Percentiles rank a stretch among this genome's conserved stretches.
phyloP scores from a whole-genome alignment of 2,329 filamentous ascomycete genomes.

The Parafenestella ontariensis region DNA sequence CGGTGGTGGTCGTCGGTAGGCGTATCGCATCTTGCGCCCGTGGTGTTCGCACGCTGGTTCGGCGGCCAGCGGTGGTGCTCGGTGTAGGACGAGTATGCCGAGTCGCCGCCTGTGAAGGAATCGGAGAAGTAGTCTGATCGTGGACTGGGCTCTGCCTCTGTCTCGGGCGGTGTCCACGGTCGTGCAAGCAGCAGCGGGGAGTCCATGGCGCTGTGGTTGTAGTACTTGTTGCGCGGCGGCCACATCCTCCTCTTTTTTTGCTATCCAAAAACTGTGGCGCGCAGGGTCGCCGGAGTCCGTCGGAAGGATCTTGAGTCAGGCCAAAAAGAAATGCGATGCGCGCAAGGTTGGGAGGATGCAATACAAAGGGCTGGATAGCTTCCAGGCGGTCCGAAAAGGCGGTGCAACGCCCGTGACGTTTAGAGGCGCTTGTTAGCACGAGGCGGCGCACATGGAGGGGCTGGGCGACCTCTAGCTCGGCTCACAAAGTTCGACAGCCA shows the following conservation, averaged over 20 bases:
- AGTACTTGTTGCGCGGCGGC: slow-evolving; percentile 10
- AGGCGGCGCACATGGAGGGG: not conserved
- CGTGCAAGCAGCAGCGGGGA: slow-evolving; percentile 29
- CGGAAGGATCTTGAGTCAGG: too few relatives aligned
- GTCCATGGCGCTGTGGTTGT: slow-evolving; percentile 27
- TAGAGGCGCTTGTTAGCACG: slow-evolving; percentile 6
- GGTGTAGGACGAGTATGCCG: slow-evolving; percentile 13
- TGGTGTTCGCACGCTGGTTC: slow-evolving; percentile 8
- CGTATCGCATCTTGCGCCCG: slow-evolving; percentile 15
- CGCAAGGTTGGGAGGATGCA: slow-evolving; percentile 5
- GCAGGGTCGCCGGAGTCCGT: too few relatives aligned
- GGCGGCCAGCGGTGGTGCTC: slow-evolving; percentile 21
- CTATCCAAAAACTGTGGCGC: slow-evolving; percentile 7
- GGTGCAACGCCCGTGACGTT: slow-evolving; percentile 18
- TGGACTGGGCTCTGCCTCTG: slow-evolving; percentile 20
- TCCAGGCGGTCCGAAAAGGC: not conserved
- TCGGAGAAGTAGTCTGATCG: slow-evolving; percentile 30
- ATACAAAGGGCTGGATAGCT: not conserved
- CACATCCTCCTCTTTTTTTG: slow-evolving; percentile 23
- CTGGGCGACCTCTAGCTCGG: not conserved
- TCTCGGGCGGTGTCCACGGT: slow-evolving; percentile 43
- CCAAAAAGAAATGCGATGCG: slow-evolving; percentile 13
- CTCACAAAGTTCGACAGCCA: not conserved
- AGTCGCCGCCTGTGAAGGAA: slow-evolving; percentile 18
- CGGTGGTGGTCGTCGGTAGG: slow-evolving; percentile 15